Percentiles rank a stretch among this genome's conserved stretches.
Evolutionary conservation across 106 monocot genomes (phyloP).

Genomic region (Dendrobium chrysotoxum): DNA sequence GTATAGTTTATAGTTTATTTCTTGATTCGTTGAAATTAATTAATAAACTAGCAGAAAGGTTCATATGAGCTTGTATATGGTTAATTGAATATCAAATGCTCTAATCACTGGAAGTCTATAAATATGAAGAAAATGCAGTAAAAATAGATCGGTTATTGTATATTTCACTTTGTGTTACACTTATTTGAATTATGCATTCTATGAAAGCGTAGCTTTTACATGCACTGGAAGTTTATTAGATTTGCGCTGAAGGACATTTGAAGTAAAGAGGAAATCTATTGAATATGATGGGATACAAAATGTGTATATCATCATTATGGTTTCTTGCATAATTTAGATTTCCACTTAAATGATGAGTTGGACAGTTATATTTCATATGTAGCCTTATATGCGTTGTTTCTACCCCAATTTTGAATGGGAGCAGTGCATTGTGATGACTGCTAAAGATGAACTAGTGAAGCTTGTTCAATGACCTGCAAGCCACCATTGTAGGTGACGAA

Average conservation of each 20-base stretch:
- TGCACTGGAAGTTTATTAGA: neutral
- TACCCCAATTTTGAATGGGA: no score
- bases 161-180: neutral
- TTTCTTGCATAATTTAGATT: no score
- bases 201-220: neutral
- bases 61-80: neutral
- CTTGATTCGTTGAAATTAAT: neutral
- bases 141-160: neutral
- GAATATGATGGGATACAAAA: no score
- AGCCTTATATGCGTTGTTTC: no score
- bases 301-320: no score
- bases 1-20: constrained; percentile 10
- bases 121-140: neutral
- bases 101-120: constrained; percentile 1
- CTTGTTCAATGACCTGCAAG: no score
- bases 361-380: no score
- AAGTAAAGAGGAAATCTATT: neutral
- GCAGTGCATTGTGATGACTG: no score
- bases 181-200: neutral
- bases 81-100: neutral
- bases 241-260: neutral
- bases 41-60: neutral
- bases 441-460: no score
- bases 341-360: no score
- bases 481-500: no score